Base-by-base conservation (phyloP, 2,329 filamentous ascomycete species). In the Talaromyces verruculosus region DNA sequence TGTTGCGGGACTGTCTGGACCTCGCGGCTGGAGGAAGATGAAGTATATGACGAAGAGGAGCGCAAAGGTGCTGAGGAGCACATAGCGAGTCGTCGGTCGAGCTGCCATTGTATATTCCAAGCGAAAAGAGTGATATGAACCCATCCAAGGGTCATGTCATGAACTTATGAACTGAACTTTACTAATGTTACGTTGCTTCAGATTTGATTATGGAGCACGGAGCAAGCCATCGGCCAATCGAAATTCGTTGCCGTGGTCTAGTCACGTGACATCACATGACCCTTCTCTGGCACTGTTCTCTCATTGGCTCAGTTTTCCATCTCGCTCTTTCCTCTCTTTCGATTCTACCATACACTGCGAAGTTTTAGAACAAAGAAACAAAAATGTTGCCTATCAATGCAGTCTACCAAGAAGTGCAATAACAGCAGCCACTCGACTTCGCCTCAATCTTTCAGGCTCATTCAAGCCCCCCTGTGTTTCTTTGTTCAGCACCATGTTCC, bases 11-110 rank as follows among this genome's bases (percentile, higher is more conserved):
- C 76, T 78, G 30, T 74, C 71, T 10, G 77, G 78, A 5, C 75
- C 75, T 63, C 77, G 71, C 11, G 76, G 77, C 39, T 73, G 73
- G 55, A 79, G 70, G 60, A 79, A 79, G 63, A 79, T 69, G 61
- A 79, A 71, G 53, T 79, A 76, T 28, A 79, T 68, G 28, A 80
- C 67, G 60, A 76, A 77, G 33, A 78, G 63, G 17, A 75, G 66
- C 30, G 76, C 70, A 10, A 69, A 68, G 41, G 71, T 72, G 70
- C 76, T 75, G 65, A 77, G 71, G 53, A 76, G 67, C 59, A 80
- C 73, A 35, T 76, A 74, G 63, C 77, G 75, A 51, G 75, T 74
- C 43, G 77, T 73, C 66, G 78, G 77, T 43, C 77, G 77, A 65
- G 72, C 73, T 25, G 75, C 75, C 77, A 79, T 79, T 63, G 53